These are phyloP conservation scores for Debaryomyces singareniensis DNA, from an alignment of 1,139 yeast species.

Conservation along the genomic window DNA sequence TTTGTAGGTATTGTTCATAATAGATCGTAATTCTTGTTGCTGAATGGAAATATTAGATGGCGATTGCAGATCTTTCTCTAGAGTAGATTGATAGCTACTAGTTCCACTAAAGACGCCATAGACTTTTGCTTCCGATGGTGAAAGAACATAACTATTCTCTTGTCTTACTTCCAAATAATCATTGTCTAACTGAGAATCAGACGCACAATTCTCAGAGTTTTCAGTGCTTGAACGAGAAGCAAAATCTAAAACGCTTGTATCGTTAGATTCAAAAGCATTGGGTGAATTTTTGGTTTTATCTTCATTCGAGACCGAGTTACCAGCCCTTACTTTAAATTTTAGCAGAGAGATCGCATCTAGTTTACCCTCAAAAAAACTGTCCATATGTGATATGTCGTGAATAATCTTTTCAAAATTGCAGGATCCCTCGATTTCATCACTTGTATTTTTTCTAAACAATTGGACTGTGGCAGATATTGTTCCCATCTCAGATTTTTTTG, in stretches of 20 bases:
- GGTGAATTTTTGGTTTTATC: no score
- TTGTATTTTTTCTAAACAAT: slow-evolving; percentile 6
- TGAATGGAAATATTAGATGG: not conserved
- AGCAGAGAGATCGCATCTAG: no score
- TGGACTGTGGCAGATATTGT: slow-evolving; percentile 9
- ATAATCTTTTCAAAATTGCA: slow-evolving; percentile 21
- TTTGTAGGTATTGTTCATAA: slow-evolving; percentile 24
- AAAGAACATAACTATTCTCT: no score
- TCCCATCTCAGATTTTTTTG: slow-evolving; percentile 1
- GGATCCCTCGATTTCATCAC: slow-evolving; percentile 8
- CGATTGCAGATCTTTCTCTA: not conserved
- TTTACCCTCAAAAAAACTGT: slow-evolving; percentile 3
- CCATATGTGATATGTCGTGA: slow-evolving; percentile 8
- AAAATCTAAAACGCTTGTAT: no score
- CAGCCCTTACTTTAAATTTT: no score
- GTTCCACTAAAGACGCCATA: not conserved
- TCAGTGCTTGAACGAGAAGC: no score
- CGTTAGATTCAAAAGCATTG: no score
- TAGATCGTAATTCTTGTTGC: slow-evolving; percentile 9
- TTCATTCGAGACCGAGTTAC: no score
- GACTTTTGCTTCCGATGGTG: no score
- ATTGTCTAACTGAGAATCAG: no score
- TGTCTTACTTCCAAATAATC: no score
- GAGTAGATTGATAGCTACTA: not conserved
- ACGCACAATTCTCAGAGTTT: no score